phyloP scores from a whole-genome alignment of 2,329 filamentous ascomycete species.

The Arthrobotrys sphaeroides region DNA sequence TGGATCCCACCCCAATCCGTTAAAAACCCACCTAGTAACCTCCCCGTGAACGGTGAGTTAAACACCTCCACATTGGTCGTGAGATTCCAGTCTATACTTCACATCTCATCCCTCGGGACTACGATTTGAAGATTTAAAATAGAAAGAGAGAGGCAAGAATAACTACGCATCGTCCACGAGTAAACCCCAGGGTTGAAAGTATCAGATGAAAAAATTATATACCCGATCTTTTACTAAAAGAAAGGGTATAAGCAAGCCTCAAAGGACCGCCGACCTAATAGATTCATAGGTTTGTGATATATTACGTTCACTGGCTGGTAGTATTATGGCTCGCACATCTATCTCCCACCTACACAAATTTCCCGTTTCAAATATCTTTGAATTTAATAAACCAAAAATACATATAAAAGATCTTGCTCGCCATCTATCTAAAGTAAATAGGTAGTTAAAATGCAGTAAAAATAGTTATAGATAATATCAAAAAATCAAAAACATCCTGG shows the following conservation, averaged over 20 bases:
- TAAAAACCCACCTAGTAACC: neutral
- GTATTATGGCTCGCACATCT: conserved; percentile 52
- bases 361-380: neutral
- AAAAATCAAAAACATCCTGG: no score
- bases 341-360: neutral
- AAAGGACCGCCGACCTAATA: conserved; percentile 50
- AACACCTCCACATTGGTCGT: conserved; percentile 14
- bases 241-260: conserved; percentile 38
- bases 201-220: no score
- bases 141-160: conserved; percentile 13
- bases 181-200: neutral
- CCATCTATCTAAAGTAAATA: conserved; percentile 4
- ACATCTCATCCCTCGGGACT: neutral
- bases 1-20: conserved; percentile 21
- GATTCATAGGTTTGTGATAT: conserved; percentile 34
- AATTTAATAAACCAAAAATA: neutral
- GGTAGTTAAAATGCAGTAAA: neutral
- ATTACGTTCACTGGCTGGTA: conserved; percentile 25
- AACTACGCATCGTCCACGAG: neutral
- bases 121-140: neutral
- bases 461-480: neutral
- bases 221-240: no score
- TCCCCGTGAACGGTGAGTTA: conserved; percentile 6
- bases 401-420: neutral
- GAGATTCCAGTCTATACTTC: neutral